Evolutionary conservation across 108 stramenopile genomes (phyloP).

Genomic region (Pseudonitzschia multistriata): DNA sequence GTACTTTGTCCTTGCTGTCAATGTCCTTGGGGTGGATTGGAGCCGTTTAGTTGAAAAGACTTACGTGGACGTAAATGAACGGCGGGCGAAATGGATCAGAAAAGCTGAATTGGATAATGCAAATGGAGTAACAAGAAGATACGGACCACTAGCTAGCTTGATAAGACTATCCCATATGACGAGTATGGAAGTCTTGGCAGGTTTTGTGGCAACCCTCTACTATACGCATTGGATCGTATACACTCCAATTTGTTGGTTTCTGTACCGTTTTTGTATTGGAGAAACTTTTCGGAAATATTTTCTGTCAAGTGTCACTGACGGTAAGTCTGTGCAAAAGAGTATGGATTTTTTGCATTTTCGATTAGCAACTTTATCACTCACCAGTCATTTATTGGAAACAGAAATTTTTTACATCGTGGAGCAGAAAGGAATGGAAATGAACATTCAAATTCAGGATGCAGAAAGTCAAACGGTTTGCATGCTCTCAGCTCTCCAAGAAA

Average conservation of each 20-base stretch:
- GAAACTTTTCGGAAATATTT: slow-evolving; percentile 60
- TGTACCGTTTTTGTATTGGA: slow-evolving; percentile 46
- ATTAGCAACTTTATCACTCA: neutral
- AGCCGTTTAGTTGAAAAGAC: slow-evolving; percentile 51
- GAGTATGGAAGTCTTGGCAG: slow-evolving; percentile 53
- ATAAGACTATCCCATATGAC: slow-evolving; percentile 38
- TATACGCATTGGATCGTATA: slow-evolving; percentile 63
- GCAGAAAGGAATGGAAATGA: slow-evolving; percentile 86
- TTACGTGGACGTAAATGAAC: slow-evolving; percentile 38
- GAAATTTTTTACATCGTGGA: slow-evolving; percentile 80
- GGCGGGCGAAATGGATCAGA: slow-evolving; percentile 34
- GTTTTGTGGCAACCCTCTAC: slow-evolving; percentile 44
- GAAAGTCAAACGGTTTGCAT: slow-evolving; percentile 69
- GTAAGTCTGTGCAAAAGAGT: slow-evolving; percentile 25
- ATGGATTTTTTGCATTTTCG: neutral
- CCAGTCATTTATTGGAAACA: neutral
- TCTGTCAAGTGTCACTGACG: slow-evolving; percentile 59
- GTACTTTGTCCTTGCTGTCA: slow-evolving; percentile 79
- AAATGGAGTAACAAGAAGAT: neutral
- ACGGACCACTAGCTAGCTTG: slow-evolving; percentile 21
- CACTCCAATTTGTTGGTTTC: slow-evolving; percentile 53
- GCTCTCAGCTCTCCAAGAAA: slow-evolving; percentile 72
- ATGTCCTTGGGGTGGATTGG: slow-evolving; percentile 70
- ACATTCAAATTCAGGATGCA: slow-evolving; percentile 53
- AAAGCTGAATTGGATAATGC: slow-evolving; percentile 26